Conservation (phyloP, 345 rosid genomes). For the Carallia brachiata region DNA sequence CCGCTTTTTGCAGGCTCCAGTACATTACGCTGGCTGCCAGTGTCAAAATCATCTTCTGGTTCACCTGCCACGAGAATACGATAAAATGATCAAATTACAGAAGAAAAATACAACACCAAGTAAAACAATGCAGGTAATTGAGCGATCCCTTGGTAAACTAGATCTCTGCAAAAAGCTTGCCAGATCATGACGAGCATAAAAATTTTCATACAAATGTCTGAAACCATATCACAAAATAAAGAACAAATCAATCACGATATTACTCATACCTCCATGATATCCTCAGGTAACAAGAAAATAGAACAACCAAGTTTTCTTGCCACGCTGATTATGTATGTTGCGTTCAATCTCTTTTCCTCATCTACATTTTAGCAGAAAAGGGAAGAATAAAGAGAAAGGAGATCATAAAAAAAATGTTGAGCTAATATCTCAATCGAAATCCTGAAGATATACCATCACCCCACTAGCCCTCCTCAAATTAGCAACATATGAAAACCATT, state of each 20-base stretch:
- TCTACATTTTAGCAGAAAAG: conserved; percentile 29
- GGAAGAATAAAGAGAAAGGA: no score
- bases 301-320: conserved; percentile 97
- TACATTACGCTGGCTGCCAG: conserved; percentile 88
- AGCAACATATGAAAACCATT: background rate
- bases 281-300: conserved; percentile 94
- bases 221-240: background rate
- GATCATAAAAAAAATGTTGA: background rate
- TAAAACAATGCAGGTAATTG: background rate
- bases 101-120: background rate
- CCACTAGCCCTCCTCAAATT: no score
- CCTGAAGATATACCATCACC: background rate
- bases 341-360: conserved; percentile 90
- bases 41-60: conserved; percentile 89
- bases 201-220: background rate
- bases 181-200: background rate
- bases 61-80: conserved; percentile 51
- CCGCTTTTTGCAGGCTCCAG: conserved; percentile 70
- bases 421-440: no score
- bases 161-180: background rate
- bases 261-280: conserved; percentile 77
- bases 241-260: background rate
- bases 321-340: conserved; percentile 90
- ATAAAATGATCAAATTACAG: background rate
- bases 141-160: background rate